A percentile compares a stretch with the other conserved stretches of the same genome.
These are phyloP conservation scores for Agrocybe pediades DNA, from an alignment of 768 basidiomycete genomes.

Conservation along the genomic window DNA sequence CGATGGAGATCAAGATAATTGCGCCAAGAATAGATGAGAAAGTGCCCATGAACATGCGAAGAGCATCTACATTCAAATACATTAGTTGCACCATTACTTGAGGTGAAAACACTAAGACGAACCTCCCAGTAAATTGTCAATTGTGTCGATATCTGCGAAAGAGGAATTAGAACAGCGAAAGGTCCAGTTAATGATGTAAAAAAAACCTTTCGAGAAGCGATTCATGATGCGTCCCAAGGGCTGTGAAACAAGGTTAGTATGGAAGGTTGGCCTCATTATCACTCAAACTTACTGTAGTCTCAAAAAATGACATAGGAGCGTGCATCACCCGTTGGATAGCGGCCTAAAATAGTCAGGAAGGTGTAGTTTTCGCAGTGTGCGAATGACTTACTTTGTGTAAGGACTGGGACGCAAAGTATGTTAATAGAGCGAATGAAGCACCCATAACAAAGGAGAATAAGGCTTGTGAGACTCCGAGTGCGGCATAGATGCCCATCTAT, in stretches of 20 bases:
- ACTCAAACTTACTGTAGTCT: conserved; percentile 59
- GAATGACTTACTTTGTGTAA: conserved; percentile 54
- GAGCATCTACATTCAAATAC: conserved; percentile 47
- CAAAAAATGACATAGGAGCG: conserved; percentile 90
- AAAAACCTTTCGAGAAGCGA: conserved; percentile 75
- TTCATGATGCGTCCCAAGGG: conserved; percentile 90
- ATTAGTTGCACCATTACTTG: background rate
- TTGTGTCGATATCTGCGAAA: conserved; percentile 68
- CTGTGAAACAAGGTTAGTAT: conserved; percentile 26
- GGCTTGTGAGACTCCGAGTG: conserved; percentile 71
- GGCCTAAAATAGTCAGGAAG: conserved; percentile 33
- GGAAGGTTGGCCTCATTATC: conserved; percentile 15
- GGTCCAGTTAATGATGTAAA: background rate
- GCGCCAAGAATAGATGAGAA: conserved; percentile 70
- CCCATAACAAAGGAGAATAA: conserved; percentile 71
- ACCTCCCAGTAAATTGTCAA: conserved; percentile 74
- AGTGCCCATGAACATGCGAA: conserved; percentile 74
- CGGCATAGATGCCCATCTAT: conserved; percentile 84
- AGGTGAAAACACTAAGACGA: background rate
- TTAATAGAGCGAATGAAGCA: conserved; percentile 60
- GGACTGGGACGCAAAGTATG: conserved; percentile 74
- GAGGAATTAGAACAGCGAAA: background rate
- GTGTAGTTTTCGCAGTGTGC: background rate
- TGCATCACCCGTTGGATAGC: conserved; percentile 74
- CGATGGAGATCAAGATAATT: conserved; percentile 73